Evolutionary conservation across 2,329 filamentous ascomycete species (phyloP).

Genomic region (Sporothrix sp.): DNA sequence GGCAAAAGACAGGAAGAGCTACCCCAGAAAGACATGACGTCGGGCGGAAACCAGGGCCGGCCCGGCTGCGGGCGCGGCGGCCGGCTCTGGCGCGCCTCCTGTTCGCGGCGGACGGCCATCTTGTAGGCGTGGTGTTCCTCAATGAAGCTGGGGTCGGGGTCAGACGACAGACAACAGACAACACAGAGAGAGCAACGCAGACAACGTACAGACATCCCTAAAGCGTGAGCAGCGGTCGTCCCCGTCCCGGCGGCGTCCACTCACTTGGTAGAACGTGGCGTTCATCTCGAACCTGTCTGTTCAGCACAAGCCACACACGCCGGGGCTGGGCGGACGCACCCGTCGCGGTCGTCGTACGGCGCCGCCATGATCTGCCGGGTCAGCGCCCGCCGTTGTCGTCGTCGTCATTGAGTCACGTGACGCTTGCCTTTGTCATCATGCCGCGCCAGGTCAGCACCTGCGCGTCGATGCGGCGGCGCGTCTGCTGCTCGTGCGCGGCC

Average conservation of each 20-base stretch:
- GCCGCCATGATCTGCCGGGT: conserved; percentile 66
- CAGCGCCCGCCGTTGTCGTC: not conserved
- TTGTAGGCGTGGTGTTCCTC: conserved; percentile 81
- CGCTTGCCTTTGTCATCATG: conserved; percentile 88
- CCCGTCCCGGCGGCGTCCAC: too few species aligned
- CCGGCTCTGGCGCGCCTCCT: conserved; percentile 40
- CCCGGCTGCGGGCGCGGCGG: conserved; percentile 21
- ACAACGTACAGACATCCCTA: too few species aligned
- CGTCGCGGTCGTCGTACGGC: conserved; percentile 72
- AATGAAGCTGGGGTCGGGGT: conserved; percentile 56
- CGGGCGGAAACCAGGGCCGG: conserved; percentile 41
- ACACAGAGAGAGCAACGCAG: not conserved
- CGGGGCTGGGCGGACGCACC: conserved; percentile 37
- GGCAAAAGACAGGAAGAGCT: conserved; percentile 11
- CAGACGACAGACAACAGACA: not conserved
- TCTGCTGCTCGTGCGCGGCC: conserved; percentile 59
- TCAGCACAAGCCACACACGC: not conserved
- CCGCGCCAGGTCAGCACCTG: conserved; percentile 89
- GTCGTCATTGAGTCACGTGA: not conserved
- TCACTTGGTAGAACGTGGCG: conserved; percentile 78
- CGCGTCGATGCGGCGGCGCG: conserved; percentile 57
- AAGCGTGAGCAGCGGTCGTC: too few species aligned
- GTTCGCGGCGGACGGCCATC: conserved; percentile 47
- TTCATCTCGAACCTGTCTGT: conserved; percentile 80
- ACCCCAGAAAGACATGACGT: conserved; percentile 93